Conservation (phyloP, 495 filamentous ascomycete species). For the Talaromyces nanjingensis region DNA sequence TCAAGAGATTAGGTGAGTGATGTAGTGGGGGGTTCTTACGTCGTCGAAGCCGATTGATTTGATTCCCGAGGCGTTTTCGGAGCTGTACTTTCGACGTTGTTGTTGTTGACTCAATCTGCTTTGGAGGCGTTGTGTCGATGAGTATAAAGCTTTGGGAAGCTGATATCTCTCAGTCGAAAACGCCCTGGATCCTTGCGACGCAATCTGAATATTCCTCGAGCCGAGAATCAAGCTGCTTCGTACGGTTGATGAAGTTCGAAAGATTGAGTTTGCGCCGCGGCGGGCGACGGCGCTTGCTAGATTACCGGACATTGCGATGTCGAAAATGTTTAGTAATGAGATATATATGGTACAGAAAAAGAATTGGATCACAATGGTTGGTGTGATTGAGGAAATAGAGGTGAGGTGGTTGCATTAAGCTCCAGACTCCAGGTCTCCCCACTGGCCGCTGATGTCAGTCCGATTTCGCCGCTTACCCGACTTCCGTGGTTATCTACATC, state of each 20-base stretch:
- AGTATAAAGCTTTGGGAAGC: slow-evolving; percentile 3
- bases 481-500: not conserved
- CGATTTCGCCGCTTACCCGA: not conserved
- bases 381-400: not conserved
- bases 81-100: slow-evolving; percentile 14
- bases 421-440: not conserved
- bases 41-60: slow-evolving; percentile 38
- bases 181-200: not conserved
- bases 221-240: not conserved
- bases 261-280: not conserved
- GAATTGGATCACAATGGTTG: not conserved
- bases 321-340: not conserved
- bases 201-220: not conserved
- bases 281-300: not conserved
- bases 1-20: no score
- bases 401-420: not conserved
- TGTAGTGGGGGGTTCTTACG: no score
- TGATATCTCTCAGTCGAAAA: not conserved
- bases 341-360: not conserved
- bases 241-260: not conserved
- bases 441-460: not conserved
- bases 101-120: not conserved
- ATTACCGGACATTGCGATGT: not conserved
- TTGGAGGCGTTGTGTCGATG: not conserved
- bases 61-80: slow-evolving; percentile 17